Percentiles rank a stretch among this genome's conserved stretches.
phyloP scores from a whole-genome alignment of 768 basidiomycete genomes.

The Brasilioporus rufonigricans region DNA sequence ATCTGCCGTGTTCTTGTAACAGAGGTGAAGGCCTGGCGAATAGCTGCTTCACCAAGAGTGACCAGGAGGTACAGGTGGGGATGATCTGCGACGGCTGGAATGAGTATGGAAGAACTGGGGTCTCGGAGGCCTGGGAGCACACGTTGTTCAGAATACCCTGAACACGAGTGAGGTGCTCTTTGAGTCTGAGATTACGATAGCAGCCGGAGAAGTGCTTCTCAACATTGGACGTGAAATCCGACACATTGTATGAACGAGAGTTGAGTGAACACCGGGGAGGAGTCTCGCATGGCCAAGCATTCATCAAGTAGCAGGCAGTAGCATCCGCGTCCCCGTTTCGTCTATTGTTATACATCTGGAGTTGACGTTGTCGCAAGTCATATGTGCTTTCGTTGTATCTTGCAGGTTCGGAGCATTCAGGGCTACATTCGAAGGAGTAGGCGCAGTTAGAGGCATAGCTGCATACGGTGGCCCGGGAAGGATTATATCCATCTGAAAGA shows the following conservation, averaged over 20 bases:
- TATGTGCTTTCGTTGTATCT: neutral
- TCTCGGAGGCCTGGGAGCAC: neutral
- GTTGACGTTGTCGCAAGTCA: slow-evolving; percentile 1
- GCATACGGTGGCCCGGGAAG: neutral
- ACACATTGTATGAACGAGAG: slow-evolving; percentile 1
- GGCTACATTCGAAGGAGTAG: slow-evolving; percentile 10
- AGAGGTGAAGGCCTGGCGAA: slow-evolving; percentile 7
- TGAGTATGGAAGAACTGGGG: neutral
- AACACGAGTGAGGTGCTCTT: slow-evolving; percentile 12
- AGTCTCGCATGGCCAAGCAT: slow-evolving; percentile 21
- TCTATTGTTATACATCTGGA: slow-evolving; percentile 6
- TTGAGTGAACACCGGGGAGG: slow-evolving; percentile 6
- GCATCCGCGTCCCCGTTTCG: neutral
- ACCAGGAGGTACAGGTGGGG: neutral
- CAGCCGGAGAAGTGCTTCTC: slow-evolving; percentile 10
- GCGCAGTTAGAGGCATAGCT: neutral
- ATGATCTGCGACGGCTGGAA: neutral
- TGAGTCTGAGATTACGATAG: slow-evolving; percentile 16
- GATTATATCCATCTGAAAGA: slow-evolving; percentile 8
- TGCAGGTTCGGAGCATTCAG: slow-evolving; percentile 2
- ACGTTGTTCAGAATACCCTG: slow-evolving; percentile 4
- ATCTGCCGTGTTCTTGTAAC: neutral
- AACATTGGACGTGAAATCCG: neutral
- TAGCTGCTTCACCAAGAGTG: neutral
- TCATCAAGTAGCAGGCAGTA: neutral